These are phyloP conservation scores for Ogataea pignaliae DNA, from an alignment of 805 yeast genomes.

Conservation along the genomic window DNA sequence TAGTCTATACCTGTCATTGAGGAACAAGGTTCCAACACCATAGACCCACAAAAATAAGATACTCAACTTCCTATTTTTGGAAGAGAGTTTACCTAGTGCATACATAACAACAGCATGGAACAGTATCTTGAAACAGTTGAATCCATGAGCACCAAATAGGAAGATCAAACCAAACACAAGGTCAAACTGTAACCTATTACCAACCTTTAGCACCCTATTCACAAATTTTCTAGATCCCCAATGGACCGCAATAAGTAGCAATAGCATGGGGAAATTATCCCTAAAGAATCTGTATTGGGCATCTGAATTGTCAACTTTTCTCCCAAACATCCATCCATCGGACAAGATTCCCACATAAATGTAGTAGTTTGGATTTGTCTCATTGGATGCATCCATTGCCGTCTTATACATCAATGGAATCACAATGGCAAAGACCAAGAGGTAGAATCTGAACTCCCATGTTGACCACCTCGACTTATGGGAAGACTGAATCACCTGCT, in stretches of 20 bases:
- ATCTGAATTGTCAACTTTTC: constrained; percentile 91
- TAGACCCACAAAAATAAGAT: constrained; percentile 61
- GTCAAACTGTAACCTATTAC: constrained; percentile 57
- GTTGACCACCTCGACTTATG: constrained; percentile 65
- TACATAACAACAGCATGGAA: constrained; percentile 55
- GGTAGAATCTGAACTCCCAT: constrained; percentile 67
- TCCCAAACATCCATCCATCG: constrained; percentile 86
- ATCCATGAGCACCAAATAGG: constrained; percentile 74
- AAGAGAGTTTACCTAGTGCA: constrained; percentile 37
- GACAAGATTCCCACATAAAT: constrained; percentile 56
- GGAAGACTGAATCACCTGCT: constrained; percentile 27
- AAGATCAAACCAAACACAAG: constrained; percentile 65
- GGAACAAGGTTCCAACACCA: constrained; percentile 71
- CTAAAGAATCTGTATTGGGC: constrained; percentile 84
- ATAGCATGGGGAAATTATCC: constrained; percentile 64
- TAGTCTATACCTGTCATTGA: constrained; percentile 65
- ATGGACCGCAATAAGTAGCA: constrained; percentile 55
- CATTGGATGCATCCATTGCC: constrained; percentile 76
- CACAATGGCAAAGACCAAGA: constrained; percentile 54
- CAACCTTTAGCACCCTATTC: constrained; percentile 20
- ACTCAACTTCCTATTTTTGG: constrained; percentile 35
- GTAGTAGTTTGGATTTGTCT: constrained; percentile 68
- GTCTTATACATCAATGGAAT: constrained; percentile 82
- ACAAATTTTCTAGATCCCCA: constrained; percentile 41
- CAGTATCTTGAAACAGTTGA: constrained; percentile 58